phyloP scores from a whole-genome alignment of 2,329 filamentous ascomycete genomes.

The Alternaria sp. region DNA sequence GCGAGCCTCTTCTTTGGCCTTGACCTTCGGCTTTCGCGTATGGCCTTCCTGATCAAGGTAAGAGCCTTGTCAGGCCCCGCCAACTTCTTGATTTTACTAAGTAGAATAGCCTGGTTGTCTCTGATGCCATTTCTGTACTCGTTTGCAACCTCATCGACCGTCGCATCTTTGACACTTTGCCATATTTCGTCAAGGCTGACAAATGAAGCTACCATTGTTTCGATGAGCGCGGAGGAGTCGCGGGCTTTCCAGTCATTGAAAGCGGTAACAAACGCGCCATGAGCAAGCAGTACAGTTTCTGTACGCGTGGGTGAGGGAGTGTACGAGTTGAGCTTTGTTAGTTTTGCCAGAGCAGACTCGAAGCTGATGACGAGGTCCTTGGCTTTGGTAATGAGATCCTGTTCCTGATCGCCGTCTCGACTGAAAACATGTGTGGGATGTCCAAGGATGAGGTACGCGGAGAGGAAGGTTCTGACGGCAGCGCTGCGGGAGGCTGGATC shows the following conservation, averaged over 20 bases:
- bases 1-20: slow-evolving; percentile 70
- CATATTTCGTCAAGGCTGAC: slow-evolving; percentile 85
- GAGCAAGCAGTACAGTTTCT: slow-evolving; percentile 71
- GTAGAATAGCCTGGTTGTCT: slow-evolving; percentile 80
- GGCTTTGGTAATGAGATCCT: slow-evolving; percentile 79
- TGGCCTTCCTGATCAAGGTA: slow-evolving; percentile 76
- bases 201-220: slow-evolving; percentile 87
- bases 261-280: slow-evolving; percentile 77
- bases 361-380: slow-evolving; percentile 80
- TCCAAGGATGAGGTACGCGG: slow-evolving; percentile 79
- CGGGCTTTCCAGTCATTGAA: slow-evolving; percentile 86
- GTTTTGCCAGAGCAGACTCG: slow-evolving; percentile 73
- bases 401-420: slow-evolving; percentile 73
- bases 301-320: slow-evolving; percentile 69
- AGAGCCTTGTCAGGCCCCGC: slow-evolving; percentile 76
- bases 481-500: slow-evolving; percentile 71
- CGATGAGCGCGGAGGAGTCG: slow-evolving; percentile 78
- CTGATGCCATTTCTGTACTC: slow-evolving; percentile 83
- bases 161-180: slow-evolving; percentile 82
- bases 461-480: slow-evolving; percentile 77
- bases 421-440: slow-evolving; percentile 81
- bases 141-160: slow-evolving; percentile 74
- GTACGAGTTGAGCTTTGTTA: slow-evolving; percentile 72
- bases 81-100: slow-evolving; percentile 80
- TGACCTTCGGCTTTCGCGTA: slow-evolving; percentile 73